phyloP scores from a whole-genome alignment of 208 protist genomes.

The Crithidia mellificae region DNA sequence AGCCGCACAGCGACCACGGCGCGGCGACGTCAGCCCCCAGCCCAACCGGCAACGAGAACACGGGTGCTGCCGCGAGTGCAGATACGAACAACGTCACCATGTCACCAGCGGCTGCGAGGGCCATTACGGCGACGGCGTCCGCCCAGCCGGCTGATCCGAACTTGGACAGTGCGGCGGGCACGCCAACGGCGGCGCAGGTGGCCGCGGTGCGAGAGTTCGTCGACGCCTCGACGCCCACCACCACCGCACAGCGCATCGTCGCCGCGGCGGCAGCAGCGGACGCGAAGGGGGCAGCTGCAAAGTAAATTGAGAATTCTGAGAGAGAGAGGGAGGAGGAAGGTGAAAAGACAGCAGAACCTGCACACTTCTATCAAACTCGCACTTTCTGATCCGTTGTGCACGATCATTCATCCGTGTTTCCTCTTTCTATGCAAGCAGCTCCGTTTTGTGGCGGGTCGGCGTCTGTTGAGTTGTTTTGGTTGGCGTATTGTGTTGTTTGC shows the following conservation, averaged over 20 bases:
- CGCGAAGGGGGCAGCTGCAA: not conserved
- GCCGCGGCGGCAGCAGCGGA: not conserved
- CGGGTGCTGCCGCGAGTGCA: not conserved
- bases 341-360: too few relatives aligned
- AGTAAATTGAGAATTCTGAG: too few relatives aligned
- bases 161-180: not conserved
- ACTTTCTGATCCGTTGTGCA: too few relatives aligned
- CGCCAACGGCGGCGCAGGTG: constrained; percentile 14
- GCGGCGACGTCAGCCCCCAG: not conserved
- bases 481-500: not conserved
- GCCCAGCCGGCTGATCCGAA: not conserved
- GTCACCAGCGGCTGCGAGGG: not conserved
- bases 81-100: too few relatives aligned
- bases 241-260: not conserved
- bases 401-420: too few relatives aligned
- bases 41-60: too few relatives aligned
- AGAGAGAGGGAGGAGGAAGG: too few relatives aligned
- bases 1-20: constrained; percentile 47
- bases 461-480: too few relatives aligned
- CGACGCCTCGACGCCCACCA: constrained; percentile 6
- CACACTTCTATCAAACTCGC: too few relatives aligned
- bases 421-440: not conserved
- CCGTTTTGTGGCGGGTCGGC: not conserved
- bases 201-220: constrained; percentile 19
- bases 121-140: not conserved